Evolutionary conservation across 2,329 filamentous ascomycete species (phyloP).

Genomic region (Biscogniauxia marginata): DNA sequence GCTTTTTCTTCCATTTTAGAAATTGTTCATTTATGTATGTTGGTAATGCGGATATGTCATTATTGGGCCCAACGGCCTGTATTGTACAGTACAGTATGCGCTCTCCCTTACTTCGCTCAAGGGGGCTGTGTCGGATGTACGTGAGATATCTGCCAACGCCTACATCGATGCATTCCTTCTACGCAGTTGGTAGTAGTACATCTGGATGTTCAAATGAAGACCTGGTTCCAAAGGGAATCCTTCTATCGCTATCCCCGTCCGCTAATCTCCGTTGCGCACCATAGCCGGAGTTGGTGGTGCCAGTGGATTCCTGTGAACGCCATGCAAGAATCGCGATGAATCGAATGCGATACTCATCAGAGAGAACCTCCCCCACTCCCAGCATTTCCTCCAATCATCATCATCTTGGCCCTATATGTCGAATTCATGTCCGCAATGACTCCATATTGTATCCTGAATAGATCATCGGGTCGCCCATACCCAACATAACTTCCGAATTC

Average conservation of each 20-base stretch:
- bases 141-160: slow-evolving; percentile 8
- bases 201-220: neutral
- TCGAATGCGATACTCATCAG: neutral
- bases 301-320: slow-evolving; percentile 1
- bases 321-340: neutral
- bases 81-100: neutral
- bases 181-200: slow-evolving; percentile 1
- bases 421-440: slow-evolving; percentile 28
- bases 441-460: slow-evolving; percentile 50
- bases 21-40: neutral
- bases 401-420: slow-evolving; percentile 1
- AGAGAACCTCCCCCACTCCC: neutral
- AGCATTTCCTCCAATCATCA: neutral
- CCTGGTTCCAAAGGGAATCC: neutral
- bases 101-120: neutral
- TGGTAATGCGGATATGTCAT: neutral
- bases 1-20: neutral
- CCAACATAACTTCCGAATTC: slow-evolving; percentile 56
- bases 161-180: slow-evolving; percentile 4
- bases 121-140: neutral
- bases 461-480: slow-evolving; percentile 59
- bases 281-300: neutral
- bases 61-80: neutral
- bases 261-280: neutral
- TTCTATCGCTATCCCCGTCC: neutral